Conservation (phyloP, 129 eudicot species). For the Chrysanthemum makinoi region DNA sequence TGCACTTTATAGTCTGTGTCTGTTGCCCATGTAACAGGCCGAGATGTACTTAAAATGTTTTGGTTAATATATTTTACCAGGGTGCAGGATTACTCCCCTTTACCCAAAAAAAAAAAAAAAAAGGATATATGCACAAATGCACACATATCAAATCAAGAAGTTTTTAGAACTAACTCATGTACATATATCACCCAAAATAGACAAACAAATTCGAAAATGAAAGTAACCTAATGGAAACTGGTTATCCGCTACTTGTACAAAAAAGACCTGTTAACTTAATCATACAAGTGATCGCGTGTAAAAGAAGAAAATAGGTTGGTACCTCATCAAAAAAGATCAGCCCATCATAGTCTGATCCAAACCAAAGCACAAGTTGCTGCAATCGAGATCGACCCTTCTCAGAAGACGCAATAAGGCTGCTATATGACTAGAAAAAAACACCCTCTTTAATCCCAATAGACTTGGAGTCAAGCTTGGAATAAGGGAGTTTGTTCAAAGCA, state of each 20-base stretch:
- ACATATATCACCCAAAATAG: slow-evolving; percentile 4
- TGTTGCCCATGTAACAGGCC: no score
- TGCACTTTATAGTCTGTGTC: no score
- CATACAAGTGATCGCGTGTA: slow-evolving; percentile 6
- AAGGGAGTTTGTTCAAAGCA: no score
- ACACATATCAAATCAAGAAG: no score
- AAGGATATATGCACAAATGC: no score
- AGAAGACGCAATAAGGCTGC: slow-evolving; percentile 98
- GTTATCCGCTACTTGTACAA: slow-evolving; percentile 11
- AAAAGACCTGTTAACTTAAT: slow-evolving; percentile 3
- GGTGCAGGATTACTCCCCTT: no score
- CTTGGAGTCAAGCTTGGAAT: no score
- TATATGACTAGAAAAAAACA: slow-evolving; percentile 45
- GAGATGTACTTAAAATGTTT: no score
- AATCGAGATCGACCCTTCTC: slow-evolving; percentile 95
- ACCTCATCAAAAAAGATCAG: slow-evolving; percentile 98
- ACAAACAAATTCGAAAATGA: neutral
- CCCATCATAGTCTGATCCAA: slow-evolving; percentile 77
- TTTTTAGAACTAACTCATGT: no score
- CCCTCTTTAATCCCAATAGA: no score
- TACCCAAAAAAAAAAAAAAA: no score
- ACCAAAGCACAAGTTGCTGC: slow-evolving; percentile 98
- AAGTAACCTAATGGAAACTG: neutral
- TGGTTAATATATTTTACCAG: no score
- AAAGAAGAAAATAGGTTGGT: slow-evolving; percentile 16